phyloP scores from a whole-genome alignment of 257 asterid genomes.

The Scutellaria barbata region DNA sequence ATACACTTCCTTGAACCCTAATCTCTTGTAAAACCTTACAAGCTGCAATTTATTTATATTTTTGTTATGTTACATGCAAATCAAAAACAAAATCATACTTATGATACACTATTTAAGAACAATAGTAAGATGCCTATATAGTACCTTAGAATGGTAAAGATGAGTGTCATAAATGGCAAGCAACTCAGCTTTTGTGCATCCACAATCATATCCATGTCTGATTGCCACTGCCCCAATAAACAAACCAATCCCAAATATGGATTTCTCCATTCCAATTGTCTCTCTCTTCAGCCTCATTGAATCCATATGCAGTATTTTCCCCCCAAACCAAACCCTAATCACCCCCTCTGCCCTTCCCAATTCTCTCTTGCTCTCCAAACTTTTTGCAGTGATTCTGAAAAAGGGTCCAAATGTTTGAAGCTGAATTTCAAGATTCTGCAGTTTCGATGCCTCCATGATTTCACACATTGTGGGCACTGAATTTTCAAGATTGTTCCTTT shows the following conservation, averaged over 20 bases:
- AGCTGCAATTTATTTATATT: constrained; percentile 54
- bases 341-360: constrained; percentile 85
- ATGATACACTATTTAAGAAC: not conserved
- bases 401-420: constrained; percentile 76
- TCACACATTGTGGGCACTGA: constrained; percentile 75
- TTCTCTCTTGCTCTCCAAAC: constrained; percentile 50
- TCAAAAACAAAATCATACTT: not conserved
- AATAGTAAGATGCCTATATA: too few species aligned
- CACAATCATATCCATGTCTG: constrained; percentile 73
- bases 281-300: constrained; percentile 68
- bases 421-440: constrained; percentile 72
- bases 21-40: constrained; percentile 77
- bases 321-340: constrained; percentile 75
- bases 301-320: constrained; percentile 81
- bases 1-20: constrained; percentile 72
- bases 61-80: too few species aligned
- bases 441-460: constrained; percentile 64
- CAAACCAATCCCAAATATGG: constrained; percentile 90
- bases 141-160: constrained; percentile 86
- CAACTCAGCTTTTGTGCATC: constrained; percentile 75
- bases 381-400: constrained; percentile 74
- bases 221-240: constrained; percentile 91
- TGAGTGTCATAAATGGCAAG: constrained; percentile 87
- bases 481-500: constrained; percentile 15
- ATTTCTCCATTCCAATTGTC: constrained; percentile 78